Conservation (phyloP, 805 yeast species). For the Hermanozyma aechmeae region DNA sequence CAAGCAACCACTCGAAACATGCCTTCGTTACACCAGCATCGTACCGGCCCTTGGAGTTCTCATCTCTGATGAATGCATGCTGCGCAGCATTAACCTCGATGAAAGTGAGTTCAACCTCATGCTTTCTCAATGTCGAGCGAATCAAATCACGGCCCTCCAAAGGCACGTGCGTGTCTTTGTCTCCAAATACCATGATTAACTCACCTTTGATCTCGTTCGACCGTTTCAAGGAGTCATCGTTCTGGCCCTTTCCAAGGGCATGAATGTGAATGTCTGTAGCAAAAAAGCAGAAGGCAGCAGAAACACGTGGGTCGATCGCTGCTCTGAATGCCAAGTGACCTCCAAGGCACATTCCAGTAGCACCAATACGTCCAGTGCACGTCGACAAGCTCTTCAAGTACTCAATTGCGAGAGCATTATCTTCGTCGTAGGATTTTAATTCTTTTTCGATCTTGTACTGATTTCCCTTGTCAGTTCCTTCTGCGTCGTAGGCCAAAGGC, state of each 20-base stretch:
- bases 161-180: conserved; percentile 73
- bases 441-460: conserved; percentile 57
- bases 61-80: conserved; percentile 79
- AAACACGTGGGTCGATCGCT: conserved; percentile 53
- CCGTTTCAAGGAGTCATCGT: conserved; percentile 58
- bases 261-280: conserved; percentile 72
- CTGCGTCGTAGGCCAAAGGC: conserved; percentile 58
- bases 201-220: conserved; percentile 51
- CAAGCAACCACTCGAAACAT: conserved; percentile 60
- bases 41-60: conserved; percentile 68
- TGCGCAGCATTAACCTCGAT: conserved; percentile 73
- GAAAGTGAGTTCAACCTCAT: conserved; percentile 56
- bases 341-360: conserved; percentile 84
- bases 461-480: conserved; percentile 73
- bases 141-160: conserved; percentile 69
- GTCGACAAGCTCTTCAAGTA: conserved; percentile 48
- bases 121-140: conserved; percentile 47
- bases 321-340: conserved; percentile 74
- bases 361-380: conserved; percentile 66
- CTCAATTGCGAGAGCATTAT: conserved; percentile 54
- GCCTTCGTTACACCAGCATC: conserved; percentile 68
- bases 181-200: conserved; percentile 62
- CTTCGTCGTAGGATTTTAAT: conserved; percentile 67
- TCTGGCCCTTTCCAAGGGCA: conserved; percentile 52
- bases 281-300: conserved; percentile 66